Conservation (phyloP, 768 basidiomycete genomes). For the Suillus subluteus region DNA sequence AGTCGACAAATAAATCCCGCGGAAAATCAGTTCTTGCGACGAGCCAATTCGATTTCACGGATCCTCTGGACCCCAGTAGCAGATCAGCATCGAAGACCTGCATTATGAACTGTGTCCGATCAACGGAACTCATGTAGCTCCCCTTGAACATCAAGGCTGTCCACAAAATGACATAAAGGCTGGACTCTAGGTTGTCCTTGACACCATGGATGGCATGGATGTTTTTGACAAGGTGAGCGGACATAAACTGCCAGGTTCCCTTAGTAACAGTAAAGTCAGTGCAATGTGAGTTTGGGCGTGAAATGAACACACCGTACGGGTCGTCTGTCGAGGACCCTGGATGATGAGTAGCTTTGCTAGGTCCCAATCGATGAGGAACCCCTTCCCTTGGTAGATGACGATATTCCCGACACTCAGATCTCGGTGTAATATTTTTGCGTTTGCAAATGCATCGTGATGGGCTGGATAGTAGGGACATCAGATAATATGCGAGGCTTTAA, state of each 20-base stretch:
- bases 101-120: not conserved
- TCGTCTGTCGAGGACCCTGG: not conserved
- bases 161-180: conserved; percentile 6
- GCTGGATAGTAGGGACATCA: not conserved
- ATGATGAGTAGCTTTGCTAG: not conserved
- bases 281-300: not conserved
- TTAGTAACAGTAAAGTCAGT: not conserved
- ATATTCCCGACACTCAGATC: conserved; percentile 11
- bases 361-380: conserved; percentile 13
- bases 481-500: not conserved
- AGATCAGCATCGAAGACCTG: not conserved
- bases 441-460: conserved; percentile 3
- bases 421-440: conserved; percentile 2
- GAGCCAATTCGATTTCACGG: not conserved
- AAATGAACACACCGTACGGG: not conserved
- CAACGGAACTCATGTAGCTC: not conserved
- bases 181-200: conserved; percentile 6
- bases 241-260: conserved; percentile 12
- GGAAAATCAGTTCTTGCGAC: not conserved
- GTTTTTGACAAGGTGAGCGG: conserved; percentile 1
- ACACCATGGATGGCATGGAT: not conserved
- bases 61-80: not conserved
- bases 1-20: not conserved
- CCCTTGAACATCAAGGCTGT: not conserved
- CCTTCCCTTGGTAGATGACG: not conserved